phyloP scores from a whole-genome alignment of 23 red algal species.

The Pyropia haitanensis region DNA sequence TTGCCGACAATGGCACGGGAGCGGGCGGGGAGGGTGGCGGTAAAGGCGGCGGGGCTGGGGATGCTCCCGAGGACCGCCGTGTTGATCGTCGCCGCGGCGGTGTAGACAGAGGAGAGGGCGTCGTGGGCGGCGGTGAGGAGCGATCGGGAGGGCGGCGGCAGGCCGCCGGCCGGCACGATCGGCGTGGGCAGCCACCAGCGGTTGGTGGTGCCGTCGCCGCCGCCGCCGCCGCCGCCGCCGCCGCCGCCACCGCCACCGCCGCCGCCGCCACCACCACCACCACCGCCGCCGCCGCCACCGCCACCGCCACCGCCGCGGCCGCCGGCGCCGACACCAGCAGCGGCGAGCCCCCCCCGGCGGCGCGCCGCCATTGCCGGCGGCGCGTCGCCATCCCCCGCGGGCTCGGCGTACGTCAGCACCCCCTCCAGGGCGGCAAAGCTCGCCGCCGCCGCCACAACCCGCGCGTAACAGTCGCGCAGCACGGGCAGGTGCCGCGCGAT shows the following conservation, averaged over 20 bases:
- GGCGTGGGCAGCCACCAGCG: slow-evolving; percentile 85
- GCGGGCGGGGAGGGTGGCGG: slow-evolving; percentile 43
- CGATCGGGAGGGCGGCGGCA: slow-evolving; percentile 11
- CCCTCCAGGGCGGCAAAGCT: slow-evolving; percentile 52
- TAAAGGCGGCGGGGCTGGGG: slow-evolving; percentile 47
- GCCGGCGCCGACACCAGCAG: too few relatives aligned
- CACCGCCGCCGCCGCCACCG: too few relatives aligned
- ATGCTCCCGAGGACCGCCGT: slow-evolving; percentile 53
- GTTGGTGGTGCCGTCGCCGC: neutral
- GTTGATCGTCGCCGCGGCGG: slow-evolving; percentile 58
- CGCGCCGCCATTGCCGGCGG: slow-evolving; percentile 7
- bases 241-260: too few relatives aligned
- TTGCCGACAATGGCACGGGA: slow-evolving; percentile 35
- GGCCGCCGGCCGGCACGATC: slow-evolving; percentile 39
- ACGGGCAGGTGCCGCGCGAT: slow-evolving; percentile 65
- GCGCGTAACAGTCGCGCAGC: slow-evolving; percentile 50
- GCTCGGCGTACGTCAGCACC: slow-evolving; percentile 55
- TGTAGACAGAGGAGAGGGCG: slow-evolving; percentile 47
- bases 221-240: neutral
- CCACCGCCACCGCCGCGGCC: too few relatives aligned
- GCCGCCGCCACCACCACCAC: too few relatives aligned
- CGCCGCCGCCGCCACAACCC: slow-evolving; percentile 37
- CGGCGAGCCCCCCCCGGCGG: too few relatives aligned
- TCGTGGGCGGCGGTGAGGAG: slow-evolving; percentile 28
- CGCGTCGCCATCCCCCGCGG: slow-evolving; percentile 3